Percentiles rank a stretch among this genome's conserved stretches.
phyloP scores from a whole-genome alignment of 768 basidiomycete species.

The Boletus patriciae region DNA sequence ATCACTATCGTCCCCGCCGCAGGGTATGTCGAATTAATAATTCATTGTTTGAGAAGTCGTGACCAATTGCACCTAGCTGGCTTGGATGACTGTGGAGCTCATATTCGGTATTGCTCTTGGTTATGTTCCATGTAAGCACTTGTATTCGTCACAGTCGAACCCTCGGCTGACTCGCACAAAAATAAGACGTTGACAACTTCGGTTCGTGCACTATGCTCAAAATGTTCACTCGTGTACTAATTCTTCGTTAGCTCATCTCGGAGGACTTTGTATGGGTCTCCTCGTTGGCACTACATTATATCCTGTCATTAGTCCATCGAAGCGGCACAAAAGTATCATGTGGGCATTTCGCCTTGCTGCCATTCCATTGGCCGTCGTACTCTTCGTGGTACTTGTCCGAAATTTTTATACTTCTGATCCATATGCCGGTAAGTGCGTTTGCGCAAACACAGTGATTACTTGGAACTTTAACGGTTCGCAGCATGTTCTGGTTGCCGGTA shows the following conservation, averaged over 20 bases:
- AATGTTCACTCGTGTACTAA: neutral
- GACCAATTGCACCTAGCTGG: conserved; percentile 49
- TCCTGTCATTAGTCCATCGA: conserved; percentile 83
- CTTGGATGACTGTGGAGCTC: conserved; percentile 86
- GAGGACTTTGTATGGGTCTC: conserved; percentile 83
- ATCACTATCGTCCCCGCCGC: conserved; percentile 76
- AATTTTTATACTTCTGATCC: conserved; percentile 93
- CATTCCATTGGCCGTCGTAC: conserved; percentile 69
- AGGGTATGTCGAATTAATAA: conserved; percentile 49
- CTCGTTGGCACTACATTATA: conserved; percentile 82
- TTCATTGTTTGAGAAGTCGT: neutral
- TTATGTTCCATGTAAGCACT: conserved; percentile 71
- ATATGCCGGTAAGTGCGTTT: conserved; percentile 60
- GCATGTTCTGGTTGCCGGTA: conserved; percentile 89
- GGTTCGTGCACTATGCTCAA: conserved; percentile 41
- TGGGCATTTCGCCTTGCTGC: conserved; percentile 74
- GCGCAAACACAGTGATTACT: neutral
- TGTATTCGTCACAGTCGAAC: neutral
- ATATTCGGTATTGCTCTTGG: conserved; percentile 82
- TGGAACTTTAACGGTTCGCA: conserved; percentile 26
- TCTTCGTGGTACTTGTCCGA: conserved; percentile 77
- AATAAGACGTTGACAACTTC: conserved; percentile 86
- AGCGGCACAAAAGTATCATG: conserved; percentile 66
- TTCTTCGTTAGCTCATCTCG: conserved; percentile 69
- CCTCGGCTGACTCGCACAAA: conserved; percentile 18